Evolutionary conservation across 345 rosid species (phyloP).

Genomic region (Lenwebbia sp.): DNA sequence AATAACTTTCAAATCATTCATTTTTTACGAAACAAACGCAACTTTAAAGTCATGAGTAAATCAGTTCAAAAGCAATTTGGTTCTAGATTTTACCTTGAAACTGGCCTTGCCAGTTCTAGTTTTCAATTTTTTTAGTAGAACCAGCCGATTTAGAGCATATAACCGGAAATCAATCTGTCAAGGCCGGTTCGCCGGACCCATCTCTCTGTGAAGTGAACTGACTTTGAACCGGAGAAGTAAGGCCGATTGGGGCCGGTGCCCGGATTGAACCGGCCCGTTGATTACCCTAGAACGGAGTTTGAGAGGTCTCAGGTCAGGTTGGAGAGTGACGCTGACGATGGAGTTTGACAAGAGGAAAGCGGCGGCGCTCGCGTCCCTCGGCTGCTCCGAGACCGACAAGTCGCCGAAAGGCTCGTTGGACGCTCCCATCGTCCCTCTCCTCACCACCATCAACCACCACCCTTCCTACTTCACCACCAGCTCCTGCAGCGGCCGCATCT

Average conservation of each 20-base stretch:
- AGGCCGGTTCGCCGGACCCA: too few relatives aligned
- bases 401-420: conserved; percentile 80
- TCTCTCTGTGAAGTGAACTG: too few relatives aligned
- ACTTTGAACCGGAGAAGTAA: not conserved
- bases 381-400: conserved; percentile 46
- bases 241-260: not conserved
- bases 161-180: too few relatives aligned
- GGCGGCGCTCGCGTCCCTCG: conserved; percentile 41
- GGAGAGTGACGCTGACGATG: conserved; percentile 8
- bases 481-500: conserved; percentile 92
- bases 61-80: too few relatives aligned
- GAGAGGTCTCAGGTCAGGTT: not conserved
- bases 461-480: conserved; percentile 83
- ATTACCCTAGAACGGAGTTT: not conserved
- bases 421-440: conserved; percentile 65
- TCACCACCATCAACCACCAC: conserved; percentile 57
- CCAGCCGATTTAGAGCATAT: too few relatives aligned
- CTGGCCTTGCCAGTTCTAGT: too few relatives aligned
- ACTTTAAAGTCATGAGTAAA: too few relatives aligned
- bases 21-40: too few relatives aligned
- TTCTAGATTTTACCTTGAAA: too few relatives aligned
- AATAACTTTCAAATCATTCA: too few relatives aligned
- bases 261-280: not conserved
- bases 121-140: too few relatives aligned
- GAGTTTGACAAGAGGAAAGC: conserved; percentile 78